Base-by-base conservation (phyloP, 768 basidiomycete genomes). In the Hypholoma sublateritium region DNA sequence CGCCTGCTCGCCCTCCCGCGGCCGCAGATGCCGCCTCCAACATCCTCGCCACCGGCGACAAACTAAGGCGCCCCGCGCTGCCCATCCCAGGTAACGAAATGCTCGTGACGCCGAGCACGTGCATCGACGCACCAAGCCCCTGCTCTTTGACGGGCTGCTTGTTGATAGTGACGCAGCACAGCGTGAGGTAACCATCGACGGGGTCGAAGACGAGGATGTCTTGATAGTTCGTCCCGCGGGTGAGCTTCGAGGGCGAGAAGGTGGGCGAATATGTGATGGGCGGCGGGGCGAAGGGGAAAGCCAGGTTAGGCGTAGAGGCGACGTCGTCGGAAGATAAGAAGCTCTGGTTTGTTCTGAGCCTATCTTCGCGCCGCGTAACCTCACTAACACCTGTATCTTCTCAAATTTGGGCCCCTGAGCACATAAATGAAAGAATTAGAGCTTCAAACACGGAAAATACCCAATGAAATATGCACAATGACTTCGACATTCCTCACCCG, bases 131-230 rank as follows among this genome's bases (percentile, higher is more conserved):
- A 50, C 64, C 57, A 59, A 73, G 52, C 55, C 47, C 57, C 55
- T 71, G 44, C 62, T 72, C 62, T 43, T 67, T 12, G 65, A 58
- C 35, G 57, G 53, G 19, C 2, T 47, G 64, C 45, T 72, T 65
- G 35, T 86, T 82, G 4, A 87, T 55, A 2, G 71, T 69, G 46
- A 89, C 67, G 1, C 88, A 71, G 22, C 84, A 75, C 44, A 90
- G 70, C 0, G 81, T 80, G 19, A 91, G 73, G 3, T 77, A 70
- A 0, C 82, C 81, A 37, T 83, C 81, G 0, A 68, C 69, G 0
- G 86, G 82, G 63, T 91, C 86, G 62, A 91, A 89, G 2, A 90
- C 63, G n/a, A 91, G 76, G 3, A 89, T 58, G 56, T 91, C 88
- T 66, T 88, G 87, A 60, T 78, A 81, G 57, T 84, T 83, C 17